These are phyloP conservation scores for Penicillium sp. DNA, from an alignment of 2,329 filamentous ascomycete species.

Conservation along the genomic window DNA sequence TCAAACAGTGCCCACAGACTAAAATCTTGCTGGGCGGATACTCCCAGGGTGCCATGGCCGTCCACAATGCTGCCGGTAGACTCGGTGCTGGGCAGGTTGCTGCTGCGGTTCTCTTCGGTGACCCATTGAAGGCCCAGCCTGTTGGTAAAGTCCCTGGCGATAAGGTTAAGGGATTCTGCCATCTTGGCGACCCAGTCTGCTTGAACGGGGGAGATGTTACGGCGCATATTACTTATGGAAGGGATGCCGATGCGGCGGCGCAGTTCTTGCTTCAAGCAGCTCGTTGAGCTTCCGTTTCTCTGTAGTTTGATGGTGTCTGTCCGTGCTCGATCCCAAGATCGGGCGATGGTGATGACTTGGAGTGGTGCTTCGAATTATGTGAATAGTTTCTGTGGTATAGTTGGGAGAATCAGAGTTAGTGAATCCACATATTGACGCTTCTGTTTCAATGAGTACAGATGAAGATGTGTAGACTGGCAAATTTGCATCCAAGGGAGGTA, in stretches of 20 bases:
- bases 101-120: constrained; percentile 46
- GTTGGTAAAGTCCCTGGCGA: constrained; percentile 40
- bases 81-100: constrained; percentile 38
- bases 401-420: background rate
- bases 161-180: constrained; percentile 51
- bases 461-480: background rate
- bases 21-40: constrained; percentile 37
- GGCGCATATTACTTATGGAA: constrained; percentile 43
- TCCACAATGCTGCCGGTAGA: constrained; percentile 31
- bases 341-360: background rate
- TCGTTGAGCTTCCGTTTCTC: constrained; percentile 9
- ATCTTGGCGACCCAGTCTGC: constrained; percentile 53
- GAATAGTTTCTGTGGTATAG: background rate
- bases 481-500: background rate
- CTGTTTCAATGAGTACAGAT: background rate
- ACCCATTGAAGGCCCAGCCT: constrained; percentile 45
- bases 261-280: constrained; percentile 35
- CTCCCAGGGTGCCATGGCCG: constrained; percentile 38
- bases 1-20: constrained; percentile 33
- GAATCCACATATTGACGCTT: background rate
- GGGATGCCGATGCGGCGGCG: constrained; percentile 38
- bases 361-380: background rate
- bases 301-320: background rate
- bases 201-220: constrained; percentile 44
- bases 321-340: background rate